Evolutionary conservation across 2,329 filamentous ascomycete species (phyloP), one percentile per base, ranked within the genome.

Genomic region (Fusarium acutatum): DNA sequence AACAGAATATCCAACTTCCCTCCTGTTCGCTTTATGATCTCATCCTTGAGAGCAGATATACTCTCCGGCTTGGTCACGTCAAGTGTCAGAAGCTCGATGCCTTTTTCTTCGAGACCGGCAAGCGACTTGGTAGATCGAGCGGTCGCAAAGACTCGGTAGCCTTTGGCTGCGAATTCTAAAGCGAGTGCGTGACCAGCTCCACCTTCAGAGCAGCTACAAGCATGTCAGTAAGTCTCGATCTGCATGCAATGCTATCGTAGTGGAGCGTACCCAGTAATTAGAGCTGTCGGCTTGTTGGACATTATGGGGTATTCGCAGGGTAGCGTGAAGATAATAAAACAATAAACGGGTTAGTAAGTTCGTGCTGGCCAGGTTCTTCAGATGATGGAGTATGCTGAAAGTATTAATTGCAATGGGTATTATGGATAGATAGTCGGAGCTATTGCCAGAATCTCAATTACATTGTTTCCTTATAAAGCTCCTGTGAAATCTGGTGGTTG

Each of bases 71-170:
- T 37, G 1, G 67, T 64, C 20, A 69, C 67, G 20, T 69, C 67
- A 14, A 69, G 58, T 2, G 56, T 30, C 9, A 69, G 24, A 7
- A 28, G 59, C 38, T 70, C 64, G 5, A 70, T 64, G 11, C 67
- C 59, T 13, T 64, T 70, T 2, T 69, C 64, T n/a, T 28, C 5
- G 17, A 69, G 22, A 17, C 63, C 63, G 0, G 20, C 0, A 7
- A 70, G 41, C 8, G 64, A 44, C 5, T 69, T 70, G 3, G 32
- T 52, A 0, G 67, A 70, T 14, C 67, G 47, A 3, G 67, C 64
- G 3, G 67, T 70, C 0, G 67, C 67, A 28, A 70, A 70, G 14
- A 69, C 67, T 5, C 64, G 67, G 13, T 50, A 64, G n/a, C 64
- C 67, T 28, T 50, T 44, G 5, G 47, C 28, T 4, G 59, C 53